phyloP scores from a whole-genome alignment of 257 asterid species.

The Dorcoceras hygrometricum region DNA sequence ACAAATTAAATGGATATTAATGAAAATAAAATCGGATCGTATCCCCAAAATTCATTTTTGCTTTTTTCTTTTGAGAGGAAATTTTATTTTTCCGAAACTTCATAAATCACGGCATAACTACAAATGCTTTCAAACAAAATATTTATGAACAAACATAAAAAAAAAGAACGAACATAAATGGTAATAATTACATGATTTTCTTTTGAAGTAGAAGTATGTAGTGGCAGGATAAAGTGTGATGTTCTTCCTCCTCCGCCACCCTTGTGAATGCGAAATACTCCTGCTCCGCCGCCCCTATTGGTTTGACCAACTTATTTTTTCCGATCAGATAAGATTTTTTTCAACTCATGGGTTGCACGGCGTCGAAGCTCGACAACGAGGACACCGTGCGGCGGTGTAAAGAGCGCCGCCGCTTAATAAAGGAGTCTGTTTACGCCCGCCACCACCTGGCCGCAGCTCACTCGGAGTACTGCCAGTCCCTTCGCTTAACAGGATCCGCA shows the following conservation, averaged over 20 bases:
- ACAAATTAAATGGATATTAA: too few relatives aligned
- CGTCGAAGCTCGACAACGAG: constrained; percentile 94
- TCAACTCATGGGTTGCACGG: constrained; percentile 75
- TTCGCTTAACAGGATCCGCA: constrained; percentile 78
- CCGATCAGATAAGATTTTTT: too few relatives aligned
- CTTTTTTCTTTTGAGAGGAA: too few relatives aligned
- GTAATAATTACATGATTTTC: not conserved
- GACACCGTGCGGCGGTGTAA: constrained; percentile 97
- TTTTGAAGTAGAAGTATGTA: not conserved
- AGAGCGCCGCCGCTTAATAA: constrained; percentile 94
- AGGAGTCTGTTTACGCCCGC: constrained; percentile 79
- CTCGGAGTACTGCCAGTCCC: constrained; percentile 91
- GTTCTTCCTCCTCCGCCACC: not conserved
- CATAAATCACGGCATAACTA: too few relatives aligned
- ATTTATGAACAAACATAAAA: too few relatives aligned
- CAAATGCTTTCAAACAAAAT: too few relatives aligned
- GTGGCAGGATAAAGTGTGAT: not conserved
- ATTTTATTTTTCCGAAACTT: too few relatives aligned
- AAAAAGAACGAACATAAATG: too few relatives aligned
- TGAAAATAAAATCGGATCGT: too few relatives aligned
- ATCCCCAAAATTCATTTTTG: too few relatives aligned
- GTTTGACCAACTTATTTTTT: not conserved
- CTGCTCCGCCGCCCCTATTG: constrained; percentile 17
- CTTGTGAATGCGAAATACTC: not conserved
- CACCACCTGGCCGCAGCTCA: constrained; percentile 97